These are phyloP conservation scores for sunflower (Helianthus annuus) DNA, from an alignment of 129 eudicot species.

Conservation along the genomic window DNA sequence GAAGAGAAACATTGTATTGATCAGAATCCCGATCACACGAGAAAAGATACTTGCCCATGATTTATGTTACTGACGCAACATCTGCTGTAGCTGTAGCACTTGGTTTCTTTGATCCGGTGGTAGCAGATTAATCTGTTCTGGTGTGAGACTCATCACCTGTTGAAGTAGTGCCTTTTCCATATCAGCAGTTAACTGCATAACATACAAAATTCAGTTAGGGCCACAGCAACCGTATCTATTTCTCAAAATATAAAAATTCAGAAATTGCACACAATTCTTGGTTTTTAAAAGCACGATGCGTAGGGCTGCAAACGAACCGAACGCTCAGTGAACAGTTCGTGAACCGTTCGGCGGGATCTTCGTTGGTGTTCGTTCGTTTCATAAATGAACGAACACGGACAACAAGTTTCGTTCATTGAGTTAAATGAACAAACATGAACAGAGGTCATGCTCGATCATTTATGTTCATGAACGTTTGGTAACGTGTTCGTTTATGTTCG, in stretches of 20 bases:
- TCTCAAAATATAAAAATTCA: not conserved
- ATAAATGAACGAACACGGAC: too few species aligned
- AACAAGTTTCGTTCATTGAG: too few species aligned
- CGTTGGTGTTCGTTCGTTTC: too few species aligned
- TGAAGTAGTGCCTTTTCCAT: slow-evolving; percentile 74
- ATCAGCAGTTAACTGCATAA: slow-evolving; percentile 67
- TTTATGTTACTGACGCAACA: slow-evolving; percentile 61
- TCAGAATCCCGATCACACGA: not conserved
- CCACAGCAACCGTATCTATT: not conserved
- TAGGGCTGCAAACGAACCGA: too few species aligned
- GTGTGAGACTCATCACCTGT: slow-evolving; percentile 90
- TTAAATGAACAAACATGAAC: too few species aligned
- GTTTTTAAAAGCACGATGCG: too few species aligned
- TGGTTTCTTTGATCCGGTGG: slow-evolving; percentile 88
- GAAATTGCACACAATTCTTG: not conserved
- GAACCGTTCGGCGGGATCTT: too few species aligned
- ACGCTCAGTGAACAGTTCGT: too few species aligned
- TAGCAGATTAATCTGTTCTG: slow-evolving; percentile 73
- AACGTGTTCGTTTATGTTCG: too few species aligned
- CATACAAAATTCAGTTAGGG: slow-evolving; percentile 8
- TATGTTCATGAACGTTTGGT: too few species aligned
- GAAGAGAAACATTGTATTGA: not conserved
- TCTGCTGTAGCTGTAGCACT: slow-evolving; percentile 89
- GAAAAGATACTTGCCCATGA: not conserved
- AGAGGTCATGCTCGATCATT: too few species aligned